Percentiles rank a stretch among this genome's conserved stretches.
Conservation (phyloP, 2,329 filamentous ascomycete genomes). For the Claviceps monticola region DNA sequence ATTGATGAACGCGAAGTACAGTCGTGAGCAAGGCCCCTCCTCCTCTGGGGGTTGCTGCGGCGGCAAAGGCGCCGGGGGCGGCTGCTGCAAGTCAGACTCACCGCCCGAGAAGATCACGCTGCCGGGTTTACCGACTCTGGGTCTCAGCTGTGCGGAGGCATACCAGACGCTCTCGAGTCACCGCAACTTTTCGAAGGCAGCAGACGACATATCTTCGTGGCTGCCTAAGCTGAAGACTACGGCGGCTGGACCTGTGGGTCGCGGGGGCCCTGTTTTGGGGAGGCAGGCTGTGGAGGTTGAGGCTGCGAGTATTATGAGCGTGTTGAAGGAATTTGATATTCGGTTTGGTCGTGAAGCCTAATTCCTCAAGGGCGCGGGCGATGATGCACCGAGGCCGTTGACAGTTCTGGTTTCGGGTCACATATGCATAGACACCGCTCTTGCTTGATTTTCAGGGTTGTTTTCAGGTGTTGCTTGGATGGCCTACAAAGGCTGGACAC, state of each 20-base stretch:
- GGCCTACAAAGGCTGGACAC: too few relatives aligned
- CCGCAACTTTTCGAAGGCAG: slow-evolving; percentile 59
- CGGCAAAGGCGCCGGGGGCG: slow-evolving; percentile 42
- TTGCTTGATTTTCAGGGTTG: too few relatives aligned
- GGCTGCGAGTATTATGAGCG: slow-evolving; percentile 72
- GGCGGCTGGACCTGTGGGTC: slow-evolving; percentile 19
- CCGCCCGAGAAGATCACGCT: slow-evolving; percentile 22
- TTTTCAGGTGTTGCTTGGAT: too few relatives aligned
- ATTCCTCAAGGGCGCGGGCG: not conserved
- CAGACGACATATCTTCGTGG: slow-evolving; percentile 63
- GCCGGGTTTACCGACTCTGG: slow-evolving; percentile 32
- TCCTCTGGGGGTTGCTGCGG: slow-evolving; percentile 40
- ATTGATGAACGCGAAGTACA: slow-evolving; percentile 55
- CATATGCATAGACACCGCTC: too few relatives aligned
- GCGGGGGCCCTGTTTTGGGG: slow-evolving; percentile 18
- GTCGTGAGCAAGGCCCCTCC: slow-evolving; percentile 23
- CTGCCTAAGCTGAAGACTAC: slow-evolving; percentile 57
- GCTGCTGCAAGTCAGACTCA: slow-evolving; percentile 44
- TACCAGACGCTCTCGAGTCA: slow-evolving; percentile 69
- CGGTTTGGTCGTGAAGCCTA: slow-evolving; percentile 43
- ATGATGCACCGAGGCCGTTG: not conserved
- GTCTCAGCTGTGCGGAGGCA: slow-evolving; percentile 60
- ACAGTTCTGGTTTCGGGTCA: too few relatives aligned
- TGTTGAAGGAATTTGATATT: slow-evolving; percentile 69
- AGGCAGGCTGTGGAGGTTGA: slow-evolving; percentile 61